phyloP scores from a whole-genome alignment of 148 eudicot genomes.

The Pouteria glomerata region DNA sequence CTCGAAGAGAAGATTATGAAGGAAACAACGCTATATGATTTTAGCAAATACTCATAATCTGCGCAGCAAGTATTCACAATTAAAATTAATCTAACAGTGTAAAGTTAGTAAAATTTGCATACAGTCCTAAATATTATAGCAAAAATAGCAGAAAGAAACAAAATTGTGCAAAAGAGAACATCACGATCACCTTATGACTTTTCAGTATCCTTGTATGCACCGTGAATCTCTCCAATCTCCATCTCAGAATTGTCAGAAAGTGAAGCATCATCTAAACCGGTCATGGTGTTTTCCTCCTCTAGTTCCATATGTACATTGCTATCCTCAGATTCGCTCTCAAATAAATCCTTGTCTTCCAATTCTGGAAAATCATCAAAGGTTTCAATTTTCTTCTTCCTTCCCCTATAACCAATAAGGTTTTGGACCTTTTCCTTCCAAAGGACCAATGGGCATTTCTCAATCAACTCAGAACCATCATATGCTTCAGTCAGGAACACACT shows the following conservation, averaged over 20 bases:
- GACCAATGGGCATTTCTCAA: slow-evolving; percentile 70
- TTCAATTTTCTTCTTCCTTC: slow-evolving; percentile 52
- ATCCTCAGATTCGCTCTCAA: slow-evolving; percentile 51
- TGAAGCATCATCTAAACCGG: slow-evolving; percentile 34
- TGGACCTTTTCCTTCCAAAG: slow-evolving; percentile 86
- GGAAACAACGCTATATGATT: no score
- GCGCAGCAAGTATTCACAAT: no score
- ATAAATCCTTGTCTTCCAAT: slow-evolving; percentile 42
- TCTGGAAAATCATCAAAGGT: slow-evolving; percentile 51
- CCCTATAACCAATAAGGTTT: slow-evolving; percentile 62
- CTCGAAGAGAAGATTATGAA: no score
- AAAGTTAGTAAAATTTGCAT: not conserved
- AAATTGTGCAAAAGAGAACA: not conserved
- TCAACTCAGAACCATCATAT: slow-evolving; percentile 76
- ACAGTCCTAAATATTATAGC: not conserved
- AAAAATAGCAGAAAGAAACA: not conserved
- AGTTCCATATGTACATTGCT: slow-evolving; percentile 29
- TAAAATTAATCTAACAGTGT: not conserved
- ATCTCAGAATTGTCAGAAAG: slow-evolving; percentile 52
- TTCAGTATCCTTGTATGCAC: slow-evolving; percentile 47
- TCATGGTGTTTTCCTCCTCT: slow-evolving; percentile 27
- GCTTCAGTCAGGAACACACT: slow-evolving; percentile 89
- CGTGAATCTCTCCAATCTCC: slow-evolving; percentile 68
- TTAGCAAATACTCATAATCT: no score
- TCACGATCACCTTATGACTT: slow-evolving; percentile 19